phyloP scores from a whole-genome alignment of 2,329 filamentous ascomycete genomes.

The Raffaelea arxii region DNA sequence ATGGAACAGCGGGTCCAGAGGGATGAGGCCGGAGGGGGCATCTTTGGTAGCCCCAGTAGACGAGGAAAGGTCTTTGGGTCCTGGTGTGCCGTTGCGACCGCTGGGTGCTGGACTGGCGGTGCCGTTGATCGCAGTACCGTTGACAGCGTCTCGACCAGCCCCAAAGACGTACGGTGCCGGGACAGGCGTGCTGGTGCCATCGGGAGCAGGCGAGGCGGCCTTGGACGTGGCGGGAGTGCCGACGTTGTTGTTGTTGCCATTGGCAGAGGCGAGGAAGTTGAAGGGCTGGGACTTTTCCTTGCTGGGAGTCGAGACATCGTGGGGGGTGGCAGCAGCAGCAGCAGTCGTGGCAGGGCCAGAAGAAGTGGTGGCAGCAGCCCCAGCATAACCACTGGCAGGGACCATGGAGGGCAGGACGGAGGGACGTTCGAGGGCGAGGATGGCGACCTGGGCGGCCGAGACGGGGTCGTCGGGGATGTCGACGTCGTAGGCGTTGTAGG shows the following conservation, averaged over 20 bases:
- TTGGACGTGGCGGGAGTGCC: conserved; percentile 77
- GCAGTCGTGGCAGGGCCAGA: conserved; percentile 23
- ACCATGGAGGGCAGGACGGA: conserved; percentile 35
- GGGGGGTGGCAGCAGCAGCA: conserved; percentile 5
- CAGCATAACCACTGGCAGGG: conserved; percentile 31
- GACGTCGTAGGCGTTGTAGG: conserved; percentile 88
- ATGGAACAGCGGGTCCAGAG: conserved; percentile 22
- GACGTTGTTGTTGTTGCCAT: too few species aligned
- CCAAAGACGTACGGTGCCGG: conserved; percentile 48
- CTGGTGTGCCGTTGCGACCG: conserved; percentile 38
- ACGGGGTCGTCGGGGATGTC: conserved; percentile 79
- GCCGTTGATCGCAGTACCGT: conserved; percentile 31
- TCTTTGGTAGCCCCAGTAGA: background rate
- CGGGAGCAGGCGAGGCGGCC: conserved; percentile 78
- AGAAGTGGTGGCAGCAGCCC: too few species aligned
- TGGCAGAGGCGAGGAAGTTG: conserved; percentile 59
- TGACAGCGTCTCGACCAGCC: conserved; percentile 31
- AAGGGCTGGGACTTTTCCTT: conserved; percentile 58
- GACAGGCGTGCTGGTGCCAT: conserved; percentile 59
- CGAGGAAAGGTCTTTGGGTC: conserved; percentile 13
- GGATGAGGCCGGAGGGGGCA: background rate
- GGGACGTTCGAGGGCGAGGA: conserved; percentile 50
- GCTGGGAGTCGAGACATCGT: conserved; percentile 46
- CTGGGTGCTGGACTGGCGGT: conserved; percentile 43
- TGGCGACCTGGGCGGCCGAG: conserved; percentile 70